A percentile compares a stretch with the other conserved stretches of the same genome.
Evolutionary conservation across 1,284 basidiomycete genomes (phyloP).

Genomic region (Gomphus bonarii): DNA sequence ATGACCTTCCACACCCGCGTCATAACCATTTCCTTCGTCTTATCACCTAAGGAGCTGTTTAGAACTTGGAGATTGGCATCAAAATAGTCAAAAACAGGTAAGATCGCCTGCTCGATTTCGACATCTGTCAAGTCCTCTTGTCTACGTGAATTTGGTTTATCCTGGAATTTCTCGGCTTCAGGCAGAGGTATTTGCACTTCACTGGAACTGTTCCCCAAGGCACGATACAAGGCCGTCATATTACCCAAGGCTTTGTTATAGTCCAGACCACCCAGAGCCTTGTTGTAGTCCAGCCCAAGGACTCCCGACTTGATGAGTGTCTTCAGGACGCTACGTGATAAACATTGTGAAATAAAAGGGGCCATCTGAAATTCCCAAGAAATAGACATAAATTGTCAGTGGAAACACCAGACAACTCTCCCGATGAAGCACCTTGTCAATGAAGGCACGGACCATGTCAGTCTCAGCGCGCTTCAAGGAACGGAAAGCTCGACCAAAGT

Average conservation of each 20-base stretch:
- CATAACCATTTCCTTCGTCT: constrained; percentile 91
- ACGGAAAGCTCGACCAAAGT: constrained; percentile 93
- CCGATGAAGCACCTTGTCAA: constrained; percentile 77
- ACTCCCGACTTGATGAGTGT: constrained; percentile 59
- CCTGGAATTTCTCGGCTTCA: constrained; percentile 41
- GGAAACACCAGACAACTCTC: not conserved
- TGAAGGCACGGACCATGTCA: constrained; percentile 94
- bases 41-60: constrained; percentile 77
- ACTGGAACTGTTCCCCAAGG: constrained; percentile 51
- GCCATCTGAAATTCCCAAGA: constrained; percentile 58
- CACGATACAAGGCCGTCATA: constrained; percentile 73
- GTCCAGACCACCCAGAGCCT: constrained; percentile 7
- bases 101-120: constrained; percentile 91
- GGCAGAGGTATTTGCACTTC: constrained; percentile 78
- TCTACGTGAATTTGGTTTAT: constrained; percentile 35
- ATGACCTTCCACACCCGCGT: constrained; percentile 96
- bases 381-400: constrained; percentile 1
- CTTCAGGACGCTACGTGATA: constrained; percentile 74
- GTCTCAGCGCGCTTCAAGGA: constrained; percentile 89
- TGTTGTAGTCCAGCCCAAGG: constrained; percentile 66
- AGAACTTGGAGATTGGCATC: constrained; percentile 90
- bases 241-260: constrained; percentile 33
- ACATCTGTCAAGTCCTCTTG: constrained; percentile 79
- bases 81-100: constrained; percentile 92
- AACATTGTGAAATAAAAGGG: constrained; percentile 84